phyloP scores from a whole-genome alignment of 495 filamentous ascomycete species.

The Penicillium macrosclerotiorum region DNA sequence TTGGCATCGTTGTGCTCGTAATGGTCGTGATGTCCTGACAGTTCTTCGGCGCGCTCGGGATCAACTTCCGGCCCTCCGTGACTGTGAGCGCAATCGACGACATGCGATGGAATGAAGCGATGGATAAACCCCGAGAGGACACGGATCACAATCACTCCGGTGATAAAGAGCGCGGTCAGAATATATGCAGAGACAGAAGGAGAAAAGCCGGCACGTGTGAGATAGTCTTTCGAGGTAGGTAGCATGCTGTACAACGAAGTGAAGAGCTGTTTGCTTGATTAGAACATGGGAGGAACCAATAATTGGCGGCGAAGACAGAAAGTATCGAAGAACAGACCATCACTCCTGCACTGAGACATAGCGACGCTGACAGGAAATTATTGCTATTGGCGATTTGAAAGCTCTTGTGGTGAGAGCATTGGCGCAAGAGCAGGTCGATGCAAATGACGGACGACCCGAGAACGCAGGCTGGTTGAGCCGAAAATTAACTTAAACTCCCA shows the following conservation, averaged over 20 bases:
- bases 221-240: constrained; percentile 74
- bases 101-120: constrained; percentile 81
- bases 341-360: constrained; percentile 95
- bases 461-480: constrained; percentile 62
- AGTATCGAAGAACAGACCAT: constrained; percentile 68
- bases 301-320: too few species aligned
- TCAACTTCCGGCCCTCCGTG: constrained; percentile 51
- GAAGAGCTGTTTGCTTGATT: constrained; percentile 65
- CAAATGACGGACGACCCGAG: constrained; percentile 82
- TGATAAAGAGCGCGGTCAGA: constrained; percentile 74
- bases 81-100: constrained; percentile 87
- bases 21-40: constrained; percentile 14
- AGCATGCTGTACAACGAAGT: constrained; percentile 94
- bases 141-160: constrained; percentile 81
- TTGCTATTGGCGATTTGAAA: constrained; percentile 90
- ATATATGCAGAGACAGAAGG: constrained; percentile 65
- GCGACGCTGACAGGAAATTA: constrained; percentile 78
- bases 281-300: too few species aligned
- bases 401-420: constrained; percentile 64
- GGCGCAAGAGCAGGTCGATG: constrained; percentile 72
- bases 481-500: neutral
- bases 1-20: constrained; percentile 13
- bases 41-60: constrained; percentile 27
- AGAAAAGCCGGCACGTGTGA: constrained; percentile 64
- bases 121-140: constrained; percentile 77